Conservation (phyloP, 1,284 basidiomycete genomes). For the Omphalotus olearius region DNA sequence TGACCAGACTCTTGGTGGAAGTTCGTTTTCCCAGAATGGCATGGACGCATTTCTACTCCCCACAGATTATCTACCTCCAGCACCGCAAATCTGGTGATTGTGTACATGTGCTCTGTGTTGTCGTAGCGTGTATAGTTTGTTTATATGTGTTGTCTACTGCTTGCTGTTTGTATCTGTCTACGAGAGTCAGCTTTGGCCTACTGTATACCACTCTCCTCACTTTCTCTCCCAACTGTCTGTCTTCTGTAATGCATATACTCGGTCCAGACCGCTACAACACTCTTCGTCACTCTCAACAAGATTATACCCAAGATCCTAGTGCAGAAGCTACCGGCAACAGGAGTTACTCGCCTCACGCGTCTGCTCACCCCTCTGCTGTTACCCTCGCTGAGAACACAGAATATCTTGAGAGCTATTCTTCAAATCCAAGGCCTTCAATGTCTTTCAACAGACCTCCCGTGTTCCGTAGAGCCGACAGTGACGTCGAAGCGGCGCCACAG, state of each 20-base stretch:
- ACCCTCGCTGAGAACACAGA: background rate
- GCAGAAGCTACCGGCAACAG: background rate
- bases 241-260: slow-evolving; percentile 71
- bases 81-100: slow-evolving; percentile 67
- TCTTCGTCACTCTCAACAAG: slow-evolving; percentile 67
- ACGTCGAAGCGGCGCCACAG: slow-evolving; percentile 12
- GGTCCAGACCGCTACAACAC: slow-evolving; percentile 66
- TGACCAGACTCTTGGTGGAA: slow-evolving; percentile 73
- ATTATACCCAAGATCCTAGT: background rate
- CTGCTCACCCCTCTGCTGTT: no score
- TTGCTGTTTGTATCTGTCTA: slow-evolving; percentile 4
- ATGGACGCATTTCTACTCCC: slow-evolving; percentile 82
- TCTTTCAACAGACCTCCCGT: background rate
- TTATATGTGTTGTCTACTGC: background rate
- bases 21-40: slow-evolving; percentile 69
- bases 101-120: background rate
- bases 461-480: slow-evolving; percentile 9
- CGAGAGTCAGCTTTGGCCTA: slow-evolving; percentile 2
- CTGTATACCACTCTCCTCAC: background rate
- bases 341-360: no score
- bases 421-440: no score
- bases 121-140: background rate
- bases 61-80: slow-evolving; percentile 61
- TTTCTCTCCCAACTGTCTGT: background rate
- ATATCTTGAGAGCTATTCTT: no score